Evolutionary conservation across 306 rosid genomes (phyloP), one percentile per base, ranked within the genome.

Genomic region (Sphenostylis stenocarpa): DNA sequence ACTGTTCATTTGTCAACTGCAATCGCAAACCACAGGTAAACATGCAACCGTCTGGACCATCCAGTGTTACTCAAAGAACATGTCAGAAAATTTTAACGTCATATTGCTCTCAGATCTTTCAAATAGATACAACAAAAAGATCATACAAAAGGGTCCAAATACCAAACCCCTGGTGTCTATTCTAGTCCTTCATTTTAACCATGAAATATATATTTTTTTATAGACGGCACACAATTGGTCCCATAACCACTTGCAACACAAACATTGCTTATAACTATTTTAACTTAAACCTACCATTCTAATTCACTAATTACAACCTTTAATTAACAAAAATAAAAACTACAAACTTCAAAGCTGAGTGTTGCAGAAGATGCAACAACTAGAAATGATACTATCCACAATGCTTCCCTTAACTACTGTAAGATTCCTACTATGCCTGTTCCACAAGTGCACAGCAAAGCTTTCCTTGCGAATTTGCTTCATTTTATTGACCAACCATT

Each of bases 381-480:
- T 74, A 19, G 76, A 85, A 41, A 84, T 72, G 49, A 91, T 78
- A 1, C 73, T 78, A 87, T 92, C 90, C 72, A 95, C 70, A 62
- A 89, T 79, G 68, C 98, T 95, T 51, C 98, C 98, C 52, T 84
- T 83, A 7, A 89, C 89, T 14, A 90, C 77, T 84, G 77, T 55
- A 0, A 95, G 70, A 7, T 79, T 79, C 82, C 87, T 87, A 71
- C 93, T 92, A 36, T 87, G 91, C 39, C 87, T 89, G 77, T 92
- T 95, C 98, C 98, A 95, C 34, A 95, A 62, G 71, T 95, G 98
- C 61, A 95, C 70, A 10, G 96, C 90, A 14, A 85, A 90, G 74
- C 93, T 88, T 10, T 75, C 77, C n/a, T 84, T 67, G 3, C 47
- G 69, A 73, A 94, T 87, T 17, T 90, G 88, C 62, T 63, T 63